Evolutionary conservation across 805 yeast species (phyloP).

Genomic region (Vanderwaltozyma polyspora): DNA sequence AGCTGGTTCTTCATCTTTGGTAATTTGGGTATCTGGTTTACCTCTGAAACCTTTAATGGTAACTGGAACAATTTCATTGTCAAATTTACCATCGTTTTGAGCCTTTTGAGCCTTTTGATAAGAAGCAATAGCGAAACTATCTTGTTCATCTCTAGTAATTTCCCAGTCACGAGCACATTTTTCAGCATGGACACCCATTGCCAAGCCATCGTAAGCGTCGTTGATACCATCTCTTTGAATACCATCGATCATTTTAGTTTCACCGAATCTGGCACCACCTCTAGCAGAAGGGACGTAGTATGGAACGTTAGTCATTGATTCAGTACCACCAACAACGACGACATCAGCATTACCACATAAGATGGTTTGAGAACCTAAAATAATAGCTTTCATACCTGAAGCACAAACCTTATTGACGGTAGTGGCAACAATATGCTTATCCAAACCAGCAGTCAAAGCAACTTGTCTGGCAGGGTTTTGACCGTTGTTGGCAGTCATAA

Average conservation of each 20-base stretch:
- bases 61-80: conserved; percentile 72
- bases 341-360: conserved; percentile 83
- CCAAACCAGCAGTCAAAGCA: conserved; percentile 80
- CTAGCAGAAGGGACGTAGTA: conserved; percentile 83
- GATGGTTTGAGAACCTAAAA: conserved; percentile 83
- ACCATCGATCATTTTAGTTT: conserved; percentile 70
- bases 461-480: conserved; percentile 99
- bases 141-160: conserved; percentile 78
- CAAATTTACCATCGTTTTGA: conserved; percentile 69
- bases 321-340: conserved; percentile 95
- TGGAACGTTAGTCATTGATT: conserved; percentile 93
- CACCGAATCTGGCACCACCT: conserved; percentile 85
- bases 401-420: conserved; percentile 97
- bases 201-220: conserved; percentile 78
- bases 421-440: conserved; percentile 70
- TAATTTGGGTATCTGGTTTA: conserved; percentile 66
- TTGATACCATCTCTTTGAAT: conserved; percentile 83
- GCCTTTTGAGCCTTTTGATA: conserved; percentile 83
- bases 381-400: conserved; percentile 85
- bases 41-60: conserved; percentile 85
- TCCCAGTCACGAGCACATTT: conserved; percentile 80
- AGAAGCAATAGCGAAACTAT: conserved; percentile 72
- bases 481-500: conserved; percentile 84
- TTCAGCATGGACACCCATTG: conserved; percentile 98
- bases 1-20: conserved; percentile 72